Evolutionary conservation across 2,329 filamentous ascomycete species (phyloP).

Genomic region (Talaromyces albobiverticillius): DNA sequence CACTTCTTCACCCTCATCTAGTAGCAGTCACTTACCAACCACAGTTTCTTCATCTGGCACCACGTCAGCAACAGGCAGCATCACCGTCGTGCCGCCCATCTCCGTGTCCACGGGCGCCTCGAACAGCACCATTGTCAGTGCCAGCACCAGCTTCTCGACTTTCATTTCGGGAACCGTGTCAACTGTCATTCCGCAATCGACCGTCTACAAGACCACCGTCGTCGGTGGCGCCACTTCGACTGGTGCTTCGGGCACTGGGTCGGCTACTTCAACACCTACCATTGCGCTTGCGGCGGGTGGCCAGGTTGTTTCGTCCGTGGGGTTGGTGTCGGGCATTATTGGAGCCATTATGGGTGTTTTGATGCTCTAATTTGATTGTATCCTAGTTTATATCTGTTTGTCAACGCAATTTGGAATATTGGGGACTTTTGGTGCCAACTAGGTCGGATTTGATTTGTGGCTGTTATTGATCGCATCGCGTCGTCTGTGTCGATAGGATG

Average conservation of each 20-base stretch:
- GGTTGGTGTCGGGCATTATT: slow-evolving; percentile 1
- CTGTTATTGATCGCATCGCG: no score
- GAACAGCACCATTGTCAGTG: slow-evolving; percentile 7
- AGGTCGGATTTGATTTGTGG: no score
- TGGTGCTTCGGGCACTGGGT: not conserved
- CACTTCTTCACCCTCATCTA: not conserved
- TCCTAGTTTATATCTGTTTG: not conserved
- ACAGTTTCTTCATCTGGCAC: not conserved
- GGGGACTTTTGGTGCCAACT: no score
- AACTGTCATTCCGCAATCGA: slow-evolving; percentile 11
- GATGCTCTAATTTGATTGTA: not conserved
- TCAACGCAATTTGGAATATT: not conserved
- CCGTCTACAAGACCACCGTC: slow-evolving; percentile 14
- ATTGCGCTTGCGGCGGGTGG: slow-evolving; percentile 3
- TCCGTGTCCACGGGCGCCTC: slow-evolving; percentile 7
- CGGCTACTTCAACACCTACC: slow-evolving; percentile 4
- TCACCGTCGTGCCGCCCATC: slow-evolving; percentile 5
- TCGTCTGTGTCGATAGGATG: no score
- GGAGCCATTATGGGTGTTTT: slow-evolving; percentile 11
- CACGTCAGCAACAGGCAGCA: not conserved
- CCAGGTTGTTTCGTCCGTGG: not conserved
- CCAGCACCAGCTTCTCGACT: slow-evolving; percentile 14
- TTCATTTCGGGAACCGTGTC: slow-evolving; percentile 5
- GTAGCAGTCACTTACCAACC: slow-evolving; percentile 10
- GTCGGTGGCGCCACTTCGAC: slow-evolving; percentile 1